phyloP scores from a whole-genome alignment of 140 eudicot species.

The Bidens hawaiensis region DNA sequence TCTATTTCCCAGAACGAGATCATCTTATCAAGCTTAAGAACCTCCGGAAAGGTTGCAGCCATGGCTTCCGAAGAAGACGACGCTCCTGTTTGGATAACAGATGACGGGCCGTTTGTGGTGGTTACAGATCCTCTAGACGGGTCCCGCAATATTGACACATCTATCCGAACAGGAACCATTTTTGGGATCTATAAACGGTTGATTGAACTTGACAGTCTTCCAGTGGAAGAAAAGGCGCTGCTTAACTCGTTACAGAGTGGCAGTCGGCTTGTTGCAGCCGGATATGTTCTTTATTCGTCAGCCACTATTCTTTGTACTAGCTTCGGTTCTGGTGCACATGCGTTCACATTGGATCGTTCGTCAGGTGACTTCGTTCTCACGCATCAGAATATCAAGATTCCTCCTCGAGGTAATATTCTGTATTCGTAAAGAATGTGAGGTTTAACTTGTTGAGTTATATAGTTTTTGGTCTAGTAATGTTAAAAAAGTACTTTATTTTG shows the following conservation, averaged over 20 bases:
- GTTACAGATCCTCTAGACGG: slow-evolving; percentile 99
- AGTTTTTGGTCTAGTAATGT: too few species aligned
- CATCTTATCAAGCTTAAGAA: slow-evolving; percentile 60
- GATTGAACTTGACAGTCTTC: slow-evolving; percentile 63
- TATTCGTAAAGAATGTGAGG: not conserved
- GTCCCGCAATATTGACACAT: slow-evolving; percentile 96
- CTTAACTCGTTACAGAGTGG: slow-evolving; percentile 95
- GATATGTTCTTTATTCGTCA: slow-evolving; percentile 95
- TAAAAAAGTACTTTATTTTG: not conserved
- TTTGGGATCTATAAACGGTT: slow-evolving; percentile 86
- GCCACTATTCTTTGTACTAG: slow-evolving; percentile 87
- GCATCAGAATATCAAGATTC: slow-evolving; percentile 77
- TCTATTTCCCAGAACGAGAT: slow-evolving; percentile 71
- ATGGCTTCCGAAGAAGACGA: slow-evolving; percentile 99
- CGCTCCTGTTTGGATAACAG: slow-evolving; percentile 80
- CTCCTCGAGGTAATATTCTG: slow-evolving; percentile 63
- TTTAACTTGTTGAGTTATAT: too few species aligned
- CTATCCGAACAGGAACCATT: slow-evolving; percentile 95
- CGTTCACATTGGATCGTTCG: slow-evolving; percentile 72
- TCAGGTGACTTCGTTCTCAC: slow-evolving; percentile 93
- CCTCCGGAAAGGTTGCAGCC: slow-evolving; percentile 94
- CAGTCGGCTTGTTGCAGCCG: slow-evolving; percentile 68
- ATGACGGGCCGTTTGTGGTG: slow-evolving; percentile 92
- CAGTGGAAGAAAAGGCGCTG: slow-evolving; percentile 69
- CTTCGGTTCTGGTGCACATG: slow-evolving; percentile 87